Base-by-base conservation (phyloP, 441 rosid species). In the Cnidoscolus chayamansa region DNA sequence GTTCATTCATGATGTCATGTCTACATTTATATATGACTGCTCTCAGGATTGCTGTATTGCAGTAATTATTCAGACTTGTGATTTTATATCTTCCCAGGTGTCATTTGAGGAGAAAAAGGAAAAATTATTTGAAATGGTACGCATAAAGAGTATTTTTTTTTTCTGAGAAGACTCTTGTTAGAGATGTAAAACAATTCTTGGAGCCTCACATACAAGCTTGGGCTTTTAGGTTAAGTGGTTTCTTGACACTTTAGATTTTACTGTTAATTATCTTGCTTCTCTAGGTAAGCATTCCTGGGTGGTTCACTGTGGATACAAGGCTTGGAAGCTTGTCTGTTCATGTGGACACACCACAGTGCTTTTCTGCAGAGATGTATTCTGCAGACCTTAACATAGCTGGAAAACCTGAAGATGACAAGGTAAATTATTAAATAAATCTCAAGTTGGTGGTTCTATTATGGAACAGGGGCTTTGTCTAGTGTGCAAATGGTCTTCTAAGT, bases 351-450 rank as follows among this genome's bases (percentile, higher is more conserved):
- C 98, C 98, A 8, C 99, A 96, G 74, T 96, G 99, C 88, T 96
- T 96, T 84, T 85, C 97, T 16, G 99, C 98, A 0, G 99, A 96
- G 87, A 92, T 96, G 98, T 96, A 96, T 84, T 89, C 98, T 48
- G 91, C 88, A 63, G 99, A 96, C 81, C 97, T 96, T 63, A 87
- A 83, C 83, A 92, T 96, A 71, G 78, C 88, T 72, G 99, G 97
- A 82, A 86, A 94, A 78, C 94, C 98, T 67, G 99, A 96, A 82
- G 99, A 96, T 81, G 99, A 96, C 77, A 96, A 96, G 98, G 99
- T 96, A 74, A 73, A 55, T 63, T 30, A 5, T 67, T 45, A 32
- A 30, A 40, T 20, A 16, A 37, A 19, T 62, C 17, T 50, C 50
- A 49, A 61, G 19, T 35, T 12, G 15, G 4, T 31, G 2, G 5